Evolutionary conservation across 2,329 filamentous ascomycete genomes (phyloP), one percentile per base, ranked within the genome.

Genomic region (Claviceps paspali): DNA sequence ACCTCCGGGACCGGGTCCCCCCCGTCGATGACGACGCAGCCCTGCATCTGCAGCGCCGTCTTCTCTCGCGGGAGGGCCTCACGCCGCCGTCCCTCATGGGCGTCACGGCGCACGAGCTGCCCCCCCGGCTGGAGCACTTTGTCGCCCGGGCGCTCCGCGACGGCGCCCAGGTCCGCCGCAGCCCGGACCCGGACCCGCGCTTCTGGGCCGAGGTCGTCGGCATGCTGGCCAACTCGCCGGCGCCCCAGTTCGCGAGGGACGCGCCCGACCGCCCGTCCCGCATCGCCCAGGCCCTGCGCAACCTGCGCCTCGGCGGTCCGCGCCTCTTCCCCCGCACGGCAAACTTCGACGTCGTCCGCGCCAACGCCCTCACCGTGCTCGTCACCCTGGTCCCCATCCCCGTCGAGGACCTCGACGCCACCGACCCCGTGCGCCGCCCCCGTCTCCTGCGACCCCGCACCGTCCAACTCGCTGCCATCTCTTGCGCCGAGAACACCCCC

Each of bases 291-390:
- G 40, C 40, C 15, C 28, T 42, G 8, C 28, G 41, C 11, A 42
- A 42, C 24, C 17, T 42, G 10, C 28, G 22, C 8, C 38, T 33
- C 18, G 41, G 41, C 12, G 38, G 41, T 2, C 21, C 33, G n/a
- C 10, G n/a, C 10, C 31, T 31, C 9, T 40, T 42, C 32, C 38
- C 41, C n/a, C 41, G 40, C 29, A 36, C 38, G 29, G 24, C 41
- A 29, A 42, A 42, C 29, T 37, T 38, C 12, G 41, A 42, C 12
- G 33, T 38, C 17, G 38, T 42, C 31, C 38, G 41, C 5, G 32
- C 41, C 38, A 42, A 42, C 33, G 38, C 38, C 9, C 32, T 38
- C 26, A 35, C 41, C 21, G 36, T 40, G n/a, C 33, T 43, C n/a
- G 29, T 38, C 21, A 15, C 32, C n/a, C 35, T 43, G 32, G 33